Percentiles rank a stretch among this genome's conserved stretches.
Conservation (phyloP, 345 rosid species). For the Citrus reticulata region DNA sequence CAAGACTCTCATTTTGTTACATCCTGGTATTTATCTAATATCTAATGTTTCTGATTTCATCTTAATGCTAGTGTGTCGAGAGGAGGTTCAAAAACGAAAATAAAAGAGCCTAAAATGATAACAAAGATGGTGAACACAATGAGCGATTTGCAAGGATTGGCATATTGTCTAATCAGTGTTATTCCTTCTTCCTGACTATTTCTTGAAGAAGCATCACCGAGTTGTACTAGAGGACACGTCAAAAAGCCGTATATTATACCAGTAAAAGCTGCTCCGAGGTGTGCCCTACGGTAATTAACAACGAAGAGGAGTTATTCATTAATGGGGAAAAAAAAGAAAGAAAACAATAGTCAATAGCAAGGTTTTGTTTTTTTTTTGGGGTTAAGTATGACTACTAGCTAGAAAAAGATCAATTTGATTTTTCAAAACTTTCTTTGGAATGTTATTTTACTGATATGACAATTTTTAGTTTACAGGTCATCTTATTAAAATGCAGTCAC, state of each 20-base stretch:
- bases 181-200: conserved; percentile 53
- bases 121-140: conserved; percentile 41
- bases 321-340: too few relatives aligned
- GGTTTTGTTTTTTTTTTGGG: too few relatives aligned
- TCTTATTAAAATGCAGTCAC: not conserved
- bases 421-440: not conserved
- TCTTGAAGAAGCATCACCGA: conserved; percentile 48
- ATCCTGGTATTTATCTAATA: not conserved
- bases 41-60: conserved; percentile 20
- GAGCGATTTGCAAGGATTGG: conserved; percentile 63
- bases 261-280: conserved; percentile 60
- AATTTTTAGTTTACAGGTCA: not conserved
- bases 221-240: conserved; percentile 57
- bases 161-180: conserved; percentile 33
- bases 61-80: conserved; percentile 25
- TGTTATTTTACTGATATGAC: not conserved
- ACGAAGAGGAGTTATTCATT: not conserved
- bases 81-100: conserved; percentile 57
- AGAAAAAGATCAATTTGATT: not conserved
- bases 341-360: too few relatives aligned
- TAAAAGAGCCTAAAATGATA: conserved; percentile 39
- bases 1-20: not conserved
- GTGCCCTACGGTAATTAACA: conserved; percentile 50
- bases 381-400: not conserved
- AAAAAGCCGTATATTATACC: conserved; percentile 64